phyloP scores from a whole-genome alignment of 2,329 filamentous ascomycete genomes.

The Chaetomiaceae sp. region DNA sequence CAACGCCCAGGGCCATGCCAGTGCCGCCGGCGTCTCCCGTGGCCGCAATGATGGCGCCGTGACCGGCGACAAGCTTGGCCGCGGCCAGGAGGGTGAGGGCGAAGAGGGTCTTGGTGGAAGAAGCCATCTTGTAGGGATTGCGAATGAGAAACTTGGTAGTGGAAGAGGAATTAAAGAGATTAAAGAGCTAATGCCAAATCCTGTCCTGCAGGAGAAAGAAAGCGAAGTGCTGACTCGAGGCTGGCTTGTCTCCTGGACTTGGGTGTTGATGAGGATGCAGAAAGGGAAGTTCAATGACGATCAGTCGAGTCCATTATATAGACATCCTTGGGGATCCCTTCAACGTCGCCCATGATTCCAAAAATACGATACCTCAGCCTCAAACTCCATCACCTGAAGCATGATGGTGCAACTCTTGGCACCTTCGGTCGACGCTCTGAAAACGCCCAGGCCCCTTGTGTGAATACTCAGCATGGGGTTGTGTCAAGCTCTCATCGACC shows the following conservation, averaged over 20 bases:
- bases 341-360: background rate
- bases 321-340: background rate
- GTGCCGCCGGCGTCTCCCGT: conserved; percentile 53
- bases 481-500: background rate
- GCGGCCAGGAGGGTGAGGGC: conserved; percentile 47
- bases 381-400: background rate
- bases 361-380: background rate
- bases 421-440: too few species aligned
- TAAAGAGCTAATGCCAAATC: background rate
- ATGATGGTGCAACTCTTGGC: too few species aligned
- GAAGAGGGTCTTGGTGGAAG: conserved; percentile 31
- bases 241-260: conserved; percentile 7
- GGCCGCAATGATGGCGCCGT: conserved; percentile 56
- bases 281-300: background rate
- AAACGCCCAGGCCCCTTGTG: background rate
- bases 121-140: conserved; percentile 29
- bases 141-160: too few species aligned
- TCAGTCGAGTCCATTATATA: conserved; percentile 1
- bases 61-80: conserved; percentile 53
- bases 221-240: background rate
- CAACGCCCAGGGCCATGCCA: conserved; percentile 48
- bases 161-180: background rate
- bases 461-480: background rate
- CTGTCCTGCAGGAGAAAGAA: conserved; percentile 10
- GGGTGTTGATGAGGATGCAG: background rate